phyloP scores from a whole-genome alignment of 139 green algal species.

The Pleodorina starrii region DNA sequence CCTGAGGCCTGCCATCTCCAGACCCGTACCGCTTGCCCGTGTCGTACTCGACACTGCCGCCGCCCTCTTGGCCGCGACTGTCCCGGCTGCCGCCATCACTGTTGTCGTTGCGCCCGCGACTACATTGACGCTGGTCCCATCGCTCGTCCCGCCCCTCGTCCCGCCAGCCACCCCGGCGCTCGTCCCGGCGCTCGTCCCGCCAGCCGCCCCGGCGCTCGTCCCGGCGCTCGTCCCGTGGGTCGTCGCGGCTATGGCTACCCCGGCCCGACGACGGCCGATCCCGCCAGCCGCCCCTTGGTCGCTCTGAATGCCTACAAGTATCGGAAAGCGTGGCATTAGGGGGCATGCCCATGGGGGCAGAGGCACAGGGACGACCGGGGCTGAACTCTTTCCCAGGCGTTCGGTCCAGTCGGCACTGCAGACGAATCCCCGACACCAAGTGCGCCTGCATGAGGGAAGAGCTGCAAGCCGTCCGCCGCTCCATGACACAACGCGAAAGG shows the following conservation, averaged over 20 bases:
- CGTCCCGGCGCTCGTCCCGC: neutral
- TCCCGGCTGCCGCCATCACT: neutral
- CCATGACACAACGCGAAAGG: too few relatives aligned
- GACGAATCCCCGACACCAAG: too few relatives aligned
- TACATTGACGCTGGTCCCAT: neutral
- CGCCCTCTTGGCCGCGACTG: neutral
- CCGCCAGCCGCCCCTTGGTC: too few relatives aligned
- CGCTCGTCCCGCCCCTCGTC: conserved; percentile 13
- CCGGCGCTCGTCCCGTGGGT: neutral
- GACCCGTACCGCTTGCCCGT: neutral
- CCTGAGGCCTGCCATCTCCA: neutral
- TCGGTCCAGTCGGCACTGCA: too few relatives aligned
- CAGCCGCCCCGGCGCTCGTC: neutral
- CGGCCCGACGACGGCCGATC: neutral
- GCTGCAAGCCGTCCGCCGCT: too few relatives aligned
- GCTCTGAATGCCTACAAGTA: too few relatives aligned
- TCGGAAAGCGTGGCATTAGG: too few relatives aligned
- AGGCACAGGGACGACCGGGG: too few relatives aligned
- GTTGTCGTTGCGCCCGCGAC: neutral
- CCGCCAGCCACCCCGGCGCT: neutral
- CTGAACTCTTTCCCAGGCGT: too few relatives aligned
- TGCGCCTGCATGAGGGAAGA: too few relatives aligned
- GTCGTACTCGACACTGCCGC: too few relatives aligned
- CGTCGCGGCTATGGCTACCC: neutral
- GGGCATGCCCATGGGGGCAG: too few relatives aligned